Evolutionary conservation across 2,329 filamentous ascomycete genomes (phyloP).

Genomic region (Pseudophaeomoniella oleicola): DNA sequence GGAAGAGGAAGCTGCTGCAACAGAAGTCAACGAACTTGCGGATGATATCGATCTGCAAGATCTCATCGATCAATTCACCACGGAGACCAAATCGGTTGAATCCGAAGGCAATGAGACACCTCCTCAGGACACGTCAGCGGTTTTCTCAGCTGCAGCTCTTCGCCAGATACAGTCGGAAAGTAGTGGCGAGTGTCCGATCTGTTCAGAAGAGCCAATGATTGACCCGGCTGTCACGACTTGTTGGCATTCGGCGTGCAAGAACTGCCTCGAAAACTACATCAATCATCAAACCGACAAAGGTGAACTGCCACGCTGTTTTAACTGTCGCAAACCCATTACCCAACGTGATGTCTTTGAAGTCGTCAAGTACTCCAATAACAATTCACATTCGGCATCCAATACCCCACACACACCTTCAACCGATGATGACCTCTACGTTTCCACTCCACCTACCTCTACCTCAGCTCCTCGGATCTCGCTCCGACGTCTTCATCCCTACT

Average conservation of each 20-base stretch:
- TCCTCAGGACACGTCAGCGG: conserved; percentile 44
- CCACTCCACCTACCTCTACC: conserved; percentile 21
- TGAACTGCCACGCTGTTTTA: conserved; percentile 70
- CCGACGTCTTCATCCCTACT: conserved; percentile 47
- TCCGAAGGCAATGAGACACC: conserved; percentile 29
- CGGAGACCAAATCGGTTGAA: conserved; percentile 45
- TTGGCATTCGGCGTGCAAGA: conserved; percentile 95
- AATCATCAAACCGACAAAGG: conserved; percentile 69
- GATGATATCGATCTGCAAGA: conserved; percentile 93
- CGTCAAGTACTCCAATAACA: conserved; percentile 47
- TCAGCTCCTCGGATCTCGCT: conserved; percentile 40
- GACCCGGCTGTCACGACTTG: conserved; percentile 90
- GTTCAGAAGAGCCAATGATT: conserved; percentile 88
- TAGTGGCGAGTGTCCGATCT: conserved; percentile 83
- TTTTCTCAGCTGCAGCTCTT: conserved; percentile 74
- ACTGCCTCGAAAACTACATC: conserved; percentile 81
- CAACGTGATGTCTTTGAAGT: conserved; percentile 84
- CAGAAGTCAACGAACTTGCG: conserved; percentile 62
- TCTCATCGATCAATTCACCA: conserved; percentile 71
- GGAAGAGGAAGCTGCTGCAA: conserved; percentile 62
- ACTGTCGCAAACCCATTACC: conserved; percentile 72
- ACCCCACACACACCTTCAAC: conserved; percentile 20
- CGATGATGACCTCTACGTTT: conserved; percentile 25
- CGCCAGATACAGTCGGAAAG: conserved; percentile 84
- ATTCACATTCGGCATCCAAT: conserved; percentile 1